Evolutionary conservation across 805 yeast genomes (phyloP).

Genomic region (Alloascoidea africana): DNA sequence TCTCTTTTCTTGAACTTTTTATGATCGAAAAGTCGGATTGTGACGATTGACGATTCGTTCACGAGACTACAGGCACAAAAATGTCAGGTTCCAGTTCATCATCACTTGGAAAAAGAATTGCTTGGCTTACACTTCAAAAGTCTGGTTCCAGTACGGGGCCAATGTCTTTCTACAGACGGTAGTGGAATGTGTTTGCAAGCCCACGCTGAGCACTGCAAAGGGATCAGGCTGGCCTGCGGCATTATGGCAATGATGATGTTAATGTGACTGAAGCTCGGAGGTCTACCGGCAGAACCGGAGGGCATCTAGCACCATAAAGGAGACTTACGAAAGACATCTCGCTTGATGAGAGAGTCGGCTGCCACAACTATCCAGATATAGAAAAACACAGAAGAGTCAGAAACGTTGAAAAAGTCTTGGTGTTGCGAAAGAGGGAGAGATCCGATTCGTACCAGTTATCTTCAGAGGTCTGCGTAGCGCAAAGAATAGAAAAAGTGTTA

Average conservation of each 20-base stretch:
- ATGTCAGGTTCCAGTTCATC: background rate
- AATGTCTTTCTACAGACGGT: constrained; percentile 85
- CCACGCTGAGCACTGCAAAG: constrained; percentile 93
- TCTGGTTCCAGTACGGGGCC: constrained; percentile 96
- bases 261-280: background rate
- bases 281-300: background rate
- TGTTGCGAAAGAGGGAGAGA: too few species aligned
- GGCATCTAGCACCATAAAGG: too few species aligned
- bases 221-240: constrained; percentile 93
- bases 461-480: too few species aligned
- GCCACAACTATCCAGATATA: constrained; percentile 67
- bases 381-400: too few species aligned
- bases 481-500: too few species aligned
- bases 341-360: constrained; percentile 87
- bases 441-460: too few species aligned
- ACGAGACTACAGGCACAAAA: constrained; percentile 22
- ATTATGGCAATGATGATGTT: constrained; percentile 26
- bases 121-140: constrained; percentile 48
- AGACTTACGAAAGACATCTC: constrained; percentile 74
- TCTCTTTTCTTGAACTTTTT: constrained; percentile 96
- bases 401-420: too few species aligned
- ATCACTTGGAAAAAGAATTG: constrained; percentile 6
- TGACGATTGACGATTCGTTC: constrained; percentile 69
- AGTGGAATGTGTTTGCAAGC: constrained; percentile 83
- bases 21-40: constrained; percentile 92